These are phyloP conservation scores for Botrytis hyacinthi DNA, from an alignment of 2,329 filamentous ascomycete species.

Conservation along the genomic window DNA sequence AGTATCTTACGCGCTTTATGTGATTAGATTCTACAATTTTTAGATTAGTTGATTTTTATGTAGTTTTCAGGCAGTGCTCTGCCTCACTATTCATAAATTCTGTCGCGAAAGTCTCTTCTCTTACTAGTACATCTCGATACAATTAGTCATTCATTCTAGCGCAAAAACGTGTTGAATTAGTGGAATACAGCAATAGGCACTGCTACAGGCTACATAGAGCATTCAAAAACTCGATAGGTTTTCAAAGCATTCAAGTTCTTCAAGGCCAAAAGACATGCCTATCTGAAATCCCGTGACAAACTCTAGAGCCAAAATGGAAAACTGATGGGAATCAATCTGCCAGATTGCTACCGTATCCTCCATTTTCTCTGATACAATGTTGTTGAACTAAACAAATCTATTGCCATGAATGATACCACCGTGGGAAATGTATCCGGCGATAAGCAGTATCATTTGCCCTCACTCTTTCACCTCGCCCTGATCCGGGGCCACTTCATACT, in stretches of 20 bases:
- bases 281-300: too few species aligned
- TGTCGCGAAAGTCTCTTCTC: neutral
- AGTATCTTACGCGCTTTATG: accelerated
- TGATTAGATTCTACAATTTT: neutral
- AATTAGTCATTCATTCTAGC: neutral
- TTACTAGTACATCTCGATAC: neutral
- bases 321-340: neutral
- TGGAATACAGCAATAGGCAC: accelerated
- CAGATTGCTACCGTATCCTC: neutral
- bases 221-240: accelerated
- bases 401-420: accelerated
- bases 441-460: neutral
- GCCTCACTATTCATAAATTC: neutral
- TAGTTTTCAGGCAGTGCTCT: neutral
- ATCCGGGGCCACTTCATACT: neutral
- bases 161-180: neutral
- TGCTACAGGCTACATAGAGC: accelerated
- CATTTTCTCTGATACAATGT: accelerated
- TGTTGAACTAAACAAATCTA: too few species aligned
- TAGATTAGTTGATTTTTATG: too few species aligned
- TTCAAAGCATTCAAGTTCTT: neutral
- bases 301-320: neutral
- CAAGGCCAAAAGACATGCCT: neutral
- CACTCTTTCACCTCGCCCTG: neutral
- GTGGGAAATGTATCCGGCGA: neutral